Evolutionary conservation across 768 basidiomycete species (phyloP), one percentile per base, ranked within the genome.

Genomic region (Hygrocybe coccinea): DNA sequence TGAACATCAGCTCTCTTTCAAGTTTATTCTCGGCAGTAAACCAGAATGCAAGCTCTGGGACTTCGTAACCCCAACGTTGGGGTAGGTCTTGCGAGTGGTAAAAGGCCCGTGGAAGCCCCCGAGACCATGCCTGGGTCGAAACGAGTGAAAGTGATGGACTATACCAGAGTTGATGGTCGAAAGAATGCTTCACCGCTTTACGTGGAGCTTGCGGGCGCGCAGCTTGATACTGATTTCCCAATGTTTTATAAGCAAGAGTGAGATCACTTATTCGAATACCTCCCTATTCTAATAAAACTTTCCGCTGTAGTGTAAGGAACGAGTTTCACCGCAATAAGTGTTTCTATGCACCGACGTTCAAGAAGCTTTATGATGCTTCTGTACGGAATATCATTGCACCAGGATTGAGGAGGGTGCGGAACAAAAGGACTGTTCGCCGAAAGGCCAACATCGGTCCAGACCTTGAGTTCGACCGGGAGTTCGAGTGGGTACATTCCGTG

Each of bases 161-260:
- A 50, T n/a, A 34, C 29, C 48, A 15, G 5, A 2, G 33, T 17
- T 50, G 29, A 50, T 5, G 25, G 25, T n/a, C 25, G 48, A n/a
- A 5, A n/a, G 15, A 6, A 14, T 22, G 9, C 29, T 10, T 14
- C 33, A 1, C n/a, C 14, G 17, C 14, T 12, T 6, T 50, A 50
- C 33, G 17, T 2, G 34, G 11, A 8, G 15, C 11, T 37, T 8
- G 29, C 49, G 8, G 11, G 8, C 11, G 29, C 48, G 10, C 48
- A 50, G 34, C 22, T 50, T 22, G 49, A 50, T 34, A 11, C 5
- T 11, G 49, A 50, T 22, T 50, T 50, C 17, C 49, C 49, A 8
- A 50, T 50, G 48, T 50, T 50, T 36, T 50, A 33, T 19, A 50
- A 50, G 25, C 15, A 33, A 2, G 48, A 50, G 48, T 50, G 29